These are phyloP conservation scores for Cytospora chrysosperma DNA, from an alignment of 2,329 filamentous ascomycete species.

Conservation along the genomic window DNA sequence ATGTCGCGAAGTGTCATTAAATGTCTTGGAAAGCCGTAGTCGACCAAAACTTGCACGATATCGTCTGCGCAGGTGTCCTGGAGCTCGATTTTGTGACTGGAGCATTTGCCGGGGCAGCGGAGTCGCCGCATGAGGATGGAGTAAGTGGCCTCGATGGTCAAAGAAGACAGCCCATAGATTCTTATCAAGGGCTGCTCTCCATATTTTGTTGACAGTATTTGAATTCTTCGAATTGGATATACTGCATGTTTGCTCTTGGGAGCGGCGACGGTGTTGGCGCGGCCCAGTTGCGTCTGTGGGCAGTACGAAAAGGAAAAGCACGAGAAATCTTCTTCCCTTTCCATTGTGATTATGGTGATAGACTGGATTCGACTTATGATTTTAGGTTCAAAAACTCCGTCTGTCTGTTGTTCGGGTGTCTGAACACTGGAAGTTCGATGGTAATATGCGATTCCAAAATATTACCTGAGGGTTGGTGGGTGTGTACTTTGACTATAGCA, in stretches of 20 bases:
- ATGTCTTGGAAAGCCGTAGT: not conserved
- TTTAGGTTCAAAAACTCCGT: not conserved
- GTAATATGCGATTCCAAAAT: not conserved
- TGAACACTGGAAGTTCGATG: not conserved
- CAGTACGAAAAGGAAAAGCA: fast-evolving
- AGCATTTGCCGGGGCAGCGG: not conserved
- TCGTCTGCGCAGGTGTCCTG: not conserved
- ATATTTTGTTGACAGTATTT: not conserved
- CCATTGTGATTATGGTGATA: not conserved
- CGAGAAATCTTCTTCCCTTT: not conserved
- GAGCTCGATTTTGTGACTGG: not conserved
- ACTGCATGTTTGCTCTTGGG: not conserved
- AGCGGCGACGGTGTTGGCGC: not conserved
- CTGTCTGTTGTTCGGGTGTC: not conserved
- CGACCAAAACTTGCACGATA: not conserved
- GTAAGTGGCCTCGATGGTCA: not conserved
- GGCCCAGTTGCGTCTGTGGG: not conserved
- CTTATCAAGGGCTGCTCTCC: not conserved
- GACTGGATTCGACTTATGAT: not conserved
- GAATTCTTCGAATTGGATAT: not conserved
- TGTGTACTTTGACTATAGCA: no score
- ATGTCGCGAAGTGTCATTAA: not conserved
- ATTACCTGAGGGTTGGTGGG: not conserved
- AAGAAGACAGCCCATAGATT: not conserved
- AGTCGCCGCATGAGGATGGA: not conserved